These are phyloP conservation scores for Entomortierella parvispora DNA, from an alignment of 192 early-diverging fungal species.

Conservation along the genomic window DNA sequence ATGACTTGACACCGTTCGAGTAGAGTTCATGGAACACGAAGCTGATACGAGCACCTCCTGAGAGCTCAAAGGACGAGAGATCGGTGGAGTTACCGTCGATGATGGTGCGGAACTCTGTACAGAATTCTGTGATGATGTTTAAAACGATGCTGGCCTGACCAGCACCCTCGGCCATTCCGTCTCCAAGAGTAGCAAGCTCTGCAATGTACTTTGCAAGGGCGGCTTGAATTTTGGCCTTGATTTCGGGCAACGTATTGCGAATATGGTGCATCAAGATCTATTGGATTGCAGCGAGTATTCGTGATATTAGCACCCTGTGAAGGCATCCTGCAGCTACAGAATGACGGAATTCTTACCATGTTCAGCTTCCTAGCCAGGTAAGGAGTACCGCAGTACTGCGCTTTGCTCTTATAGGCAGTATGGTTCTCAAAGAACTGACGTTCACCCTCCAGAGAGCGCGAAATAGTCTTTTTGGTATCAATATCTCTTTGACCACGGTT, in stretches of 20 bases:
- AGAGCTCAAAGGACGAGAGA: conserved; percentile 92
- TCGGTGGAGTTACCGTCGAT: conserved; percentile 97
- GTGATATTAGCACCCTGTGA: no score
- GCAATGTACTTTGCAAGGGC: conserved; percentile 84
- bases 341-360: conserved; percentile 66
- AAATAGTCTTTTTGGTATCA: conserved; percentile 91
- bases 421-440: conserved; percentile 96
- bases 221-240: conserved; percentile 95
- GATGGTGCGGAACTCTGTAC: conserved; percentile 94
- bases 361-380: conserved; percentile 98
- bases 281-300: neutral
- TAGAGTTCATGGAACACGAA: conserved; percentile 99
- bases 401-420: conserved; percentile 92
- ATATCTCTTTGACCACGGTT: conserved; percentile 99
- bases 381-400: conserved; percentile 98
- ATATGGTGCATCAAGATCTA: conserved; percentile 99
- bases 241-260: conserved; percentile 96
- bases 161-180: conserved; percentile 84
- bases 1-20: conserved; percentile 86
- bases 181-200: conserved; percentile 91
- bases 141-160: conserved; percentile 89
- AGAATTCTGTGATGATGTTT: conserved; percentile 99
- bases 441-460: conserved; percentile 89
- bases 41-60: conserved; percentile 97
- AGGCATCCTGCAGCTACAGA: neutral